A percentile compares a stretch with the other conserved stretches of the same genome.
These are phyloP conservation scores for Jackrogersella multiformis DNA, from an alignment of 495 filamentous ascomycete genomes.

Conservation along the genomic window DNA sequence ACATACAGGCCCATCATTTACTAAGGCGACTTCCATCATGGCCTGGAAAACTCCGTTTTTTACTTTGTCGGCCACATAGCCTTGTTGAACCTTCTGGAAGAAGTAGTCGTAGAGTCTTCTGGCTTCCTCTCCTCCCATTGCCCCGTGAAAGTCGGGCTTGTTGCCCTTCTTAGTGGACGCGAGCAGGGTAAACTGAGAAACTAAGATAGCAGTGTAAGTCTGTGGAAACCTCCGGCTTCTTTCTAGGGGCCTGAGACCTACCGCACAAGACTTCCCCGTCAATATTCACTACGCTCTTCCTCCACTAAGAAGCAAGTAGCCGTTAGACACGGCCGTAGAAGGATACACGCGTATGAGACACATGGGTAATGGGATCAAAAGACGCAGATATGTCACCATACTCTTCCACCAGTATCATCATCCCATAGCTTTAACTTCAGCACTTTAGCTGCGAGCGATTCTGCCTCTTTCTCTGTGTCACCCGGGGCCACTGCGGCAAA, in stretches of 20 bases:
- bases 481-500: conserved; percentile 90
- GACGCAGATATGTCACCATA: conserved; percentile 48
- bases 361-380: background rate
- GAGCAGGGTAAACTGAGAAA: conserved; percentile 98
- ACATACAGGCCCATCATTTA: conserved; percentile 94
- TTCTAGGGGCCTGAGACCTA: conserved; percentile 52
- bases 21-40: conserved; percentile 96
- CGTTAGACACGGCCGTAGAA: conserved; percentile 27
- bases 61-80: conserved; percentile 79
- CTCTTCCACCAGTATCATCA: conserved; percentile 72
- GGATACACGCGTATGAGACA: conserved; percentile 17
- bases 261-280: conserved; percentile 90
- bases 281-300: conserved; percentile 84
- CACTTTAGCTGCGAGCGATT: conserved; percentile 83
- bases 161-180: conserved; percentile 92
- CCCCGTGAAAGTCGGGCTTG: conserved; percentile 95
- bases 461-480: conserved; percentile 88
- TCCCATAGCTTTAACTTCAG: conserved; percentile 91
- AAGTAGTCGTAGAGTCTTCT: conserved; percentile 85
- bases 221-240: background rate
- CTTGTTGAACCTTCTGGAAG: conserved; percentile 74
- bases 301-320: conserved; percentile 70
- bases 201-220: conserved; percentile 53
- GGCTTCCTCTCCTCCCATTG: conserved; percentile 78
- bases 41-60: conserved; percentile 97